Percentiles rank a stretch among this genome's conserved stretches.
Conservation (phyloP, 2,329 filamentous ascomycete species). For the Cordyceps farinosa region DNA sequence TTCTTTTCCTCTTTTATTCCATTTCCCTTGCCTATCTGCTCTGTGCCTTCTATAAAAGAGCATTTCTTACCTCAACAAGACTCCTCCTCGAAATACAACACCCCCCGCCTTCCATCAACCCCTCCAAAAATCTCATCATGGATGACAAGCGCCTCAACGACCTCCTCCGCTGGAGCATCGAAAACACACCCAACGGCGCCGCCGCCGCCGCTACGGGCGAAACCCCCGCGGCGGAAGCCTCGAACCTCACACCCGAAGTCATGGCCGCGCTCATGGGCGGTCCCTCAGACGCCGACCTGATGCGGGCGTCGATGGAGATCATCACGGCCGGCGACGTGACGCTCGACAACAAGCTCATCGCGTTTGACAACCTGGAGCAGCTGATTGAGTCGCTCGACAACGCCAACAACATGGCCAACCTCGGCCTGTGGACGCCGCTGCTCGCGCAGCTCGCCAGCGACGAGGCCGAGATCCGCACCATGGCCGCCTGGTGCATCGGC, state of each 20-base stretch:
- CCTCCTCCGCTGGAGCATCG: constrained; percentile 73
- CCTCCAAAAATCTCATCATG: constrained; percentile 20
- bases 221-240: constrained; percentile 15
- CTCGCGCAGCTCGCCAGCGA: constrained; percentile 64
- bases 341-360: constrained; percentile 72
- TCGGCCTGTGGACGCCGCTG: constrained; percentile 79
- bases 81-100: background rate
- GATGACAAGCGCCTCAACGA: constrained; percentile 65
- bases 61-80: background rate
- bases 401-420: constrained; percentile 82
- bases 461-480: constrained; percentile 70
- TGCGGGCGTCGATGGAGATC: constrained; percentile 78
- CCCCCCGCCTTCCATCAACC: background rate
- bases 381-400: constrained; percentile 92
- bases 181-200: constrained; percentile 41
- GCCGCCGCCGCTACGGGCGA: constrained; percentile 29
- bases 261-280: constrained; percentile 77
- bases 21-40: background rate
- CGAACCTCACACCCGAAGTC: constrained; percentile 62
- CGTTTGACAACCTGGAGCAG: constrained; percentile 94
- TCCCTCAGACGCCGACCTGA: constrained; percentile 85
- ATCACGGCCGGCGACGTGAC: constrained; percentile 61
- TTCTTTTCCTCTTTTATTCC: background rate
- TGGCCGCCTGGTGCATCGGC: constrained; percentile 91
- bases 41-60: background rate